Conservation (phyloP, 257 asterid species). For the Nicotiana tomentosiformis region DNA sequence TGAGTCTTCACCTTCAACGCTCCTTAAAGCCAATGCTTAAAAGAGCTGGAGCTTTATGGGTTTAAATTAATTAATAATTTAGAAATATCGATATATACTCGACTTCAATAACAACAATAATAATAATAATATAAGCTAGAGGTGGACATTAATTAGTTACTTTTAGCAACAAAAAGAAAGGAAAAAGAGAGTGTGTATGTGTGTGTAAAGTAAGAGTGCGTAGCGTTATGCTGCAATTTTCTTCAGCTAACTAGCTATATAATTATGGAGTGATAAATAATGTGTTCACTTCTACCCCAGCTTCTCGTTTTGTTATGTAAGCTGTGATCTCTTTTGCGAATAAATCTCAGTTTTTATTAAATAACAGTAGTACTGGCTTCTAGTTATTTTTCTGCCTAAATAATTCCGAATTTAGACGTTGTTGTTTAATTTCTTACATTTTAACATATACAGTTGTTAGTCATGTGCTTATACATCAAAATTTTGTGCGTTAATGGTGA, state of each 20-base stretch:
- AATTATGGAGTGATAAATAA: background rate
- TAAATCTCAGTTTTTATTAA: background rate
- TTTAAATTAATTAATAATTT: slow-evolving; percentile 9
- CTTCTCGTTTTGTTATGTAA: background rate
- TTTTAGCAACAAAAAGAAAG: background rate
- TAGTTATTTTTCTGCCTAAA: background rate
- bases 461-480: background rate
- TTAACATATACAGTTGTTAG: background rate
- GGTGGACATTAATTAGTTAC: background rate
- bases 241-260: background rate
- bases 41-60: slow-evolving; percentile 76
- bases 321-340: background rate
- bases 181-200: background rate
- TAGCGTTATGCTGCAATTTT: background rate
- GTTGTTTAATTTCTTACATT: background rate
- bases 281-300: background rate
- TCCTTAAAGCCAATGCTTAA: slow-evolving; percentile 60
- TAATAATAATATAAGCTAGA: background rate
- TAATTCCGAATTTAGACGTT: background rate
- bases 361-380: background rate
- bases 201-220: background rate
- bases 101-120: background rate
- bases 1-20: slow-evolving; percentile 69
- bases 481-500: background rate
- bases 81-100: background rate